These are phyloP conservation scores for Capsicum rhomboideum DNA, from an alignment of 257 asterid species.

Conservation along the genomic window DNA sequence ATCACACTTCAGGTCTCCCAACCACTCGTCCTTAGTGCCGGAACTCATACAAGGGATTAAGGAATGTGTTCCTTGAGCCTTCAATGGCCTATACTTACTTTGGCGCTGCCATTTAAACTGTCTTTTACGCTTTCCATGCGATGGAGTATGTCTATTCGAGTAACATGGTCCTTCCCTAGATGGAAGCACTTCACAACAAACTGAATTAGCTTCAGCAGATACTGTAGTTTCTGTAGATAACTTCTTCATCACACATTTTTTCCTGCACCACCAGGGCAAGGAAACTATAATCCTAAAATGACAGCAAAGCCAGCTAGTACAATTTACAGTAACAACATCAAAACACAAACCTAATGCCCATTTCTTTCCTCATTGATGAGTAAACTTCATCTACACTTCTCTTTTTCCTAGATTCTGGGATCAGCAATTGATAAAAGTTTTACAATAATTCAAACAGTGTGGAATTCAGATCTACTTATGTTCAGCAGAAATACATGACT, in stretches of 20 bases:
- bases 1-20: background rate
- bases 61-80: slow-evolving; percentile 20
- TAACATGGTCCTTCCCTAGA: slow-evolving; percentile 11
- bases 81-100: slow-evolving; percentile 40
- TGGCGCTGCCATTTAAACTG: slow-evolving; percentile 54
- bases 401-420: slow-evolving; percentile 44
- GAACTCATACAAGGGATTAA: slow-evolving; percentile 18
- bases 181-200: slow-evolving; percentile 22
- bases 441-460: background rate
- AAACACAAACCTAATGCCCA: slow-evolving; percentile 12
- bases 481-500: background rate
- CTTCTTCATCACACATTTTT: slow-evolving; percentile 4
- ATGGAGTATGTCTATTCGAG: slow-evolving; percentile 17
- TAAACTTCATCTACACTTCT: slow-evolving; percentile 33
- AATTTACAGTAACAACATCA: slow-evolving; percentile 23
- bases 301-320: slow-evolving; percentile 13
- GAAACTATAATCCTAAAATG: slow-evolving; percentile 22
- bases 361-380: slow-evolving; percentile 21
- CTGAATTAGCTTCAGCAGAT: slow-evolving; percentile 27
- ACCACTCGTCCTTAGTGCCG: background rate
- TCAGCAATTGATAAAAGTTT: background rate
- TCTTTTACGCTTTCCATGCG: slow-evolving; percentile 44
- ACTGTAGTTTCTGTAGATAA: slow-evolving; percentile 12
- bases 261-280: background rate
- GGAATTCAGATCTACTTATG: background rate